These are phyloP conservation scores for Mycena polygramma DNA, from an alignment of 768 basidiomycete genomes.

Conservation along the genomic window DNA sequence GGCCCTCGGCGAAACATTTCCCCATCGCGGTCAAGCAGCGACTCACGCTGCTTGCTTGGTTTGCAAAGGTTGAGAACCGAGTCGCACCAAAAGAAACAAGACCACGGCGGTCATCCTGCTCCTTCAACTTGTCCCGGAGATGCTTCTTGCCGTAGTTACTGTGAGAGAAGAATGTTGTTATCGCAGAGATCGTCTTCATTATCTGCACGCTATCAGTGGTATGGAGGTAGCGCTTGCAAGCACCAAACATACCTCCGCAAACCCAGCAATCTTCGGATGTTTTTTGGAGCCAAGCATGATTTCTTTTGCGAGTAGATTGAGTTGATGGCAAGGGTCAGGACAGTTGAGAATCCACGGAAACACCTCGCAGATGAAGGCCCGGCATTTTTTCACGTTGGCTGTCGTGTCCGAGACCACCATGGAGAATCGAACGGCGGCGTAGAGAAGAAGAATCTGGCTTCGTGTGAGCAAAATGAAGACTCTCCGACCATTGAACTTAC, in stretches of 20 bases:
- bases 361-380: slow-evolving; percentile 25
- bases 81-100: slow-evolving; percentile 11
- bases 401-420: slow-evolving; percentile 38
- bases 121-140: slow-evolving; percentile 15
- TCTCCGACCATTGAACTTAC: too few species aligned
- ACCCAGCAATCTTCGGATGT: slow-evolving; percentile 22
- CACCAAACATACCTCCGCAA: slow-evolving; percentile 14
- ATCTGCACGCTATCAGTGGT: neutral
- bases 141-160: slow-evolving; percentile 30
- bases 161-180: slow-evolving; percentile 27
- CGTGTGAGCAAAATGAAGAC: too few species aligned
- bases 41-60: slow-evolving; percentile 8
- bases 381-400: slow-evolving; percentile 35
- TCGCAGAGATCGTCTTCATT: slow-evolving; percentile 7
- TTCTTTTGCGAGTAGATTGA: slow-evolving; percentile 37
- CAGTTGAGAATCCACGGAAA: slow-evolving; percentile 40
- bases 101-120: slow-evolving; percentile 7
- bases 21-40: slow-evolving; percentile 13
- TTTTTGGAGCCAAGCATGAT: slow-evolving; percentile 34
- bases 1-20: slow-evolving; percentile 7
- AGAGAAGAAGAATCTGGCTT: slow-evolving; percentile 22
- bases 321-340: slow-evolving; percentile 36
- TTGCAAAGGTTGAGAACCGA: slow-evolving; percentile 17
- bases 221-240: neutral
- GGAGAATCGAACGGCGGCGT: slow-evolving; percentile 26